phyloP scores from a whole-genome alignment of 805 yeast species.

The Pichia cephalocereana region DNA sequence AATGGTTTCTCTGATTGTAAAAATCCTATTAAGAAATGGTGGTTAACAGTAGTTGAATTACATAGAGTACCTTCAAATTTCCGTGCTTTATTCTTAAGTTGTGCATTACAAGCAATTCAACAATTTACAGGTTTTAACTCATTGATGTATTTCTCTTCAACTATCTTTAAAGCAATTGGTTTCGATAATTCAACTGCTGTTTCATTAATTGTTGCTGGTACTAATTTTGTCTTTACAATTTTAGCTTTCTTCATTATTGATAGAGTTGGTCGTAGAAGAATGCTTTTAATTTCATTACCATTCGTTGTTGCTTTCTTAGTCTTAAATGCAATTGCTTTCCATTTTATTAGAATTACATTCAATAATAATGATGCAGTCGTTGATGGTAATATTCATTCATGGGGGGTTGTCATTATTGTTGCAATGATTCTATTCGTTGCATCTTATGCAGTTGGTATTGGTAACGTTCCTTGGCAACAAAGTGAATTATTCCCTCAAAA shows the following conservation, averaged over 20 bases:
- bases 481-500: conserved; percentile 90
- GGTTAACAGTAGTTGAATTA: conserved; percentile 53
- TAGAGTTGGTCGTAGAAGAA: conserved; percentile 76
- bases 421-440: conserved; percentile 86
- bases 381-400: conserved; percentile 48
- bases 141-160: conserved; percentile 88
- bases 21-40: conserved; percentile 34
- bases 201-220: conserved; percentile 86
- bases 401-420: conserved; percentile 84
- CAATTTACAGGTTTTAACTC: conserved; percentile 97
- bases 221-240: conserved; percentile 82
- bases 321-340: conserved; percentile 85
- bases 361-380: conserved; percentile 36
- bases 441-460: conserved; percentile 87
- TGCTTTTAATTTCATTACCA: conserved; percentile 73
- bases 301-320: conserved; percentile 73
- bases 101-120: conserved; percentile 93
- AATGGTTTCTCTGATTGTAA: conserved; percentile 27
- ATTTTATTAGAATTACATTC: conserved; percentile 61
- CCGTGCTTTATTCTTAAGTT: conserved; percentile 81
- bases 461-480: conserved; percentile 98
- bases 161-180: conserved; percentile 87
- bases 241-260: conserved; percentile 85
- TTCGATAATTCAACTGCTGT: conserved; percentile 89
- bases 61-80: conserved; percentile 70